These are phyloP conservation scores for Antitrichia curtipendula DNA, from an alignment of 225 moss, liverwort and hornwort genomes.

Conservation along the genomic window DNA sequence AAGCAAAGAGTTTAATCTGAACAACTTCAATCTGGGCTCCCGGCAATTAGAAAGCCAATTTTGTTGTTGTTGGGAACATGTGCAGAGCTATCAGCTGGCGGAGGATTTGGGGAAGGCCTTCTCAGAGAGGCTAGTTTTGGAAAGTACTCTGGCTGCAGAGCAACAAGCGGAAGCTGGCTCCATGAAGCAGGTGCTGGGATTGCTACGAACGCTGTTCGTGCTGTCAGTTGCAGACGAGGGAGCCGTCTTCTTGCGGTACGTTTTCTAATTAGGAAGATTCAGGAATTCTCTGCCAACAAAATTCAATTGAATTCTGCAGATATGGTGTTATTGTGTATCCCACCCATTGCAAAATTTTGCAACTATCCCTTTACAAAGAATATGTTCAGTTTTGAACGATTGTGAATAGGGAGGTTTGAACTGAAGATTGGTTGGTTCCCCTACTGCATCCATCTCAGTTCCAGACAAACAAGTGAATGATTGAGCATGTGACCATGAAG, in stretches of 20 bases:
- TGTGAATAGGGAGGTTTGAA: neutral
- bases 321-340: neutral
- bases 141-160: slow-evolving; percentile 30
- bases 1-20: neutral
- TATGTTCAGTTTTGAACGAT: neutral
- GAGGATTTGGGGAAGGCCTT: slow-evolving; percentile 68
- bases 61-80: neutral
- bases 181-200: slow-evolving; percentile 37
- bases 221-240: slow-evolving; percentile 51
- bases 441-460: neutral
- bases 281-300: neutral
- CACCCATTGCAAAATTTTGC: neutral
- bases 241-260: slow-evolving; percentile 54
- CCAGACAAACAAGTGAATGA: neutral
- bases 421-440: neutral
- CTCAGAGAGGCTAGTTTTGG: slow-evolving; percentile 54
- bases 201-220: slow-evolving; percentile 60
- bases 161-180: slow-evolving; percentile 9
- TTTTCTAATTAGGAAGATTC: neutral
- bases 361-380: neutral
- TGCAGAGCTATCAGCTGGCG: slow-evolving; percentile 70
- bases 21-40: neutral
- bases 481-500: neutral
- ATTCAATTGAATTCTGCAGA: neutral
- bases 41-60: neutral